Conservation (phyloP, 192 early-diverging fungal genomes). For the Borealophlyctis nickersoniae region DNA sequence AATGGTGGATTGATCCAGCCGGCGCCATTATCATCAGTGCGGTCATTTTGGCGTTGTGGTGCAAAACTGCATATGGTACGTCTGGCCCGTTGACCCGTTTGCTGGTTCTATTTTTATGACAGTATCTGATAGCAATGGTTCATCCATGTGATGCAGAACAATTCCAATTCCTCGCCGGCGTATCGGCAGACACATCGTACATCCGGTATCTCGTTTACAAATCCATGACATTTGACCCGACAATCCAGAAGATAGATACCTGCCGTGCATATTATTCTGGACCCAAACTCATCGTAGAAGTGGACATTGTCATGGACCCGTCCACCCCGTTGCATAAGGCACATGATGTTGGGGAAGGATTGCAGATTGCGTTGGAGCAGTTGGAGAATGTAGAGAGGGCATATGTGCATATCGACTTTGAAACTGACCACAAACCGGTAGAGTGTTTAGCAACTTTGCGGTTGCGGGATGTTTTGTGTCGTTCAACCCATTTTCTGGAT, state of each 20-base stretch:
- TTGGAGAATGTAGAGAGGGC: slow-evolving; percentile 84
- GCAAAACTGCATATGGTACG: slow-evolving; percentile 53
- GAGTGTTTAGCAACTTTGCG: too few relatives aligned
- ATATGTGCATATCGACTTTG: slow-evolving; percentile 93
- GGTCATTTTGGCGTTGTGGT: slow-evolving; percentile 65
- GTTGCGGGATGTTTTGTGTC: too few relatives aligned
- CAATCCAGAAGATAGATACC: slow-evolving; percentile 40
- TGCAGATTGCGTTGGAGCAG: slow-evolving; percentile 84
- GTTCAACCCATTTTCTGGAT: too few relatives aligned
- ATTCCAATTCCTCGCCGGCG: slow-evolving; percentile 63
- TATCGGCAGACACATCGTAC: slow-evolving; percentile 71
- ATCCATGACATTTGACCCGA: slow-evolving; percentile 42
- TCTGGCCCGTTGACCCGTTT: not conserved
- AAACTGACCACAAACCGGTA: slow-evolving; percentile 79
- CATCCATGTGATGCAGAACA: slow-evolving; percentile 44
- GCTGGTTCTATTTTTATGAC: too few relatives aligned
- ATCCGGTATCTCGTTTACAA: slow-evolving; percentile 83
- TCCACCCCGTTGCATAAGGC: slow-evolving; percentile 71
- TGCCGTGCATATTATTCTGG: slow-evolving; percentile 84
- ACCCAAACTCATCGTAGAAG: slow-evolving; percentile 85
- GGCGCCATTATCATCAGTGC: slow-evolving; percentile 65
- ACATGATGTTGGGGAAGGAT: slow-evolving; percentile 87
- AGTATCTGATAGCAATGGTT: not conserved
- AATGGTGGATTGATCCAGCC: slow-evolving; percentile 69
- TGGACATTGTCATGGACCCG: slow-evolving; percentile 90